Percentiles rank a stretch among this genome's conserved stretches.
Conservation (phyloP, 495 filamentous ascomycete species). For the Daldinia decipiens region DNA sequence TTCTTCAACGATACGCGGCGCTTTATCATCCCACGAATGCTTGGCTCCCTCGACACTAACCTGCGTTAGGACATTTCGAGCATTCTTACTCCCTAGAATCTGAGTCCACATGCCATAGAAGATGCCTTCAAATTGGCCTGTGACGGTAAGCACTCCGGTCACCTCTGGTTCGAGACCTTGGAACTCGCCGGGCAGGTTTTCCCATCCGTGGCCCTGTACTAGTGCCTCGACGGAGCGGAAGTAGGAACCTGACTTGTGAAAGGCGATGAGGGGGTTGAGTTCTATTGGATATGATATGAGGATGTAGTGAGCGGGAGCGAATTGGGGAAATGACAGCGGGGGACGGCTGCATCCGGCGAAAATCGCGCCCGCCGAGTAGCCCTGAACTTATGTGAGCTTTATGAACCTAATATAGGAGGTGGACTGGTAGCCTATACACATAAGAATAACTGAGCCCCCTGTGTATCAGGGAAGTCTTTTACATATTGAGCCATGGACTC, state of each 20-base stretch:
- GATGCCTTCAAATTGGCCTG: conserved; percentile 22
- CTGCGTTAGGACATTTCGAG: conserved; percentile 26
- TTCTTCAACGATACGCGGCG: conserved; percentile 36
- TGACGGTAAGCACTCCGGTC: conserved; percentile 36
- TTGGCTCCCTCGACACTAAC: conserved; percentile 28
- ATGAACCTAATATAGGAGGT: background rate
- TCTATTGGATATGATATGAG: conserved; percentile 42
- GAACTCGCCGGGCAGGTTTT: conserved; percentile 38
- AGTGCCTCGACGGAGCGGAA: conserved; percentile 36
- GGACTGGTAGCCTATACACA: conserved; percentile 27
- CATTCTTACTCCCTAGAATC: conserved; percentile 32
- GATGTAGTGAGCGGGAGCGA: conserved; percentile 35
- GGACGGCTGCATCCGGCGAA: conserved; percentile 42
- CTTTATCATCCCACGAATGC: conserved; percentile 37
- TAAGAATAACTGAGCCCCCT: conserved; percentile 29
- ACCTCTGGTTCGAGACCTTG: conserved; percentile 36
- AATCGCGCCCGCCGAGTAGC: conserved; percentile 40
- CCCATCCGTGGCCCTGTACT: conserved; percentile 40
- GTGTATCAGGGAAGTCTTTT: conserved; percentile 27
- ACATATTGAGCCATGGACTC: conserved; percentile 36
- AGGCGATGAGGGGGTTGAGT: conserved; percentile 29
- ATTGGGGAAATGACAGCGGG: conserved; percentile 16
- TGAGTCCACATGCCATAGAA: conserved; percentile 29
- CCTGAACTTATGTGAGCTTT: conserved; percentile 17
- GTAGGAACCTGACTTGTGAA: conserved; percentile 36